Evolutionary conservation across 2,329 filamentous ascomycete genomes (phyloP).

Genomic region (Periconia macrospinosa): DNA sequence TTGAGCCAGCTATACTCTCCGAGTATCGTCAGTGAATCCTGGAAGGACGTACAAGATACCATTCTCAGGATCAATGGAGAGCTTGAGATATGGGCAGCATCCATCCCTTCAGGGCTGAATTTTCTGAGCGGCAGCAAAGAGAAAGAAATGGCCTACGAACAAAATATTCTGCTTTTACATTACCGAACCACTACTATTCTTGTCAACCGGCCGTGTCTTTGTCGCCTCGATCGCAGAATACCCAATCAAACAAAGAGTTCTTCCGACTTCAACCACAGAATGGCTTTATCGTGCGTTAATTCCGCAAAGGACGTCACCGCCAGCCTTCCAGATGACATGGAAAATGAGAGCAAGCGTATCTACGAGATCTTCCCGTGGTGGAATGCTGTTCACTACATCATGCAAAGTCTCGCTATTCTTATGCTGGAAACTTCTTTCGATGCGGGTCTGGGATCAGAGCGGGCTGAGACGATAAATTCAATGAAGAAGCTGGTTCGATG

Average conservation of each 20-base stretch:
- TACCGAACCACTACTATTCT: constrained; percentile 35
- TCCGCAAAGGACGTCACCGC: constrained; percentile 37
- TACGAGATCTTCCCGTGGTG: constrained; percentile 41
- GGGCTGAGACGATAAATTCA: constrained; percentile 23
- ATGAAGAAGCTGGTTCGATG: constrained; percentile 38
- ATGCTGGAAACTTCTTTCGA: constrained; percentile 41
- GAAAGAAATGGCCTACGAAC: constrained; percentile 10
- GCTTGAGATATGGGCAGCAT: constrained; percentile 37
- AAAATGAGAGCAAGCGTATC: constrained; percentile 1
- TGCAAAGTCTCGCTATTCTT: constrained; percentile 43
- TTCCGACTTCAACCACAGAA: constrained; percentile 33
- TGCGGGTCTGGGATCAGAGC: constrained; percentile 17
- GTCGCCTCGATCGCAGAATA: constrained; percentile 36
- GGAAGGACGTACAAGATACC: constrained; percentile 36
- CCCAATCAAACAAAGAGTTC: constrained; percentile 31
- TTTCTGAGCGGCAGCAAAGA: not conserved
- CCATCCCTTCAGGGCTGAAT: constrained; percentile 27
- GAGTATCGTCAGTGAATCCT: constrained; percentile 29
- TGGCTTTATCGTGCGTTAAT: constrained; percentile 35
- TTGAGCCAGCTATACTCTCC: constrained; percentile 38
- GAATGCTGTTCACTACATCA: constrained; percentile 43
- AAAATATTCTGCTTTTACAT: constrained; percentile 20
- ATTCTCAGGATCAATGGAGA: constrained; percentile 30
- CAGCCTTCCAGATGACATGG: constrained; percentile 1
- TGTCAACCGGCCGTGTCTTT: constrained; percentile 44